Evolutionary conservation across 2,329 filamentous ascomycete genomes (phyloP), one percentile per base, ranked within the genome.

Genomic region (Exophiala alcalophila): DNA sequence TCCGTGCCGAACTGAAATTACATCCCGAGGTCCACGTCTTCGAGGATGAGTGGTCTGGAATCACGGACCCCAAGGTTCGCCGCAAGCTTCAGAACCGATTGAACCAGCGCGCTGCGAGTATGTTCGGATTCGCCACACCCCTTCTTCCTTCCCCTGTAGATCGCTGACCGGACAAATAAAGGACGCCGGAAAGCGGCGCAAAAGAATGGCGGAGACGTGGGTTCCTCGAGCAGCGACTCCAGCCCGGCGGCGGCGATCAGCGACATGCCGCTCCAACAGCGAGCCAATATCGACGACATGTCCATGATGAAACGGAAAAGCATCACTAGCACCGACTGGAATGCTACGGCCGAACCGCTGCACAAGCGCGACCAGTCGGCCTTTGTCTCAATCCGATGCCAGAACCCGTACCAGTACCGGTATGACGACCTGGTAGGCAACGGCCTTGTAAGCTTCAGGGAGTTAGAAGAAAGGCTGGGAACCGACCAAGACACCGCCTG

Each of bases 41-140:
- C 3, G 60, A 69, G 47, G 70, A 73, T 37, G 63, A 72, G 56
- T 73, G 70, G 69, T 71, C 68, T 25, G 70, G 70, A 3, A 64
- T 59, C 16, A 70, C 52, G 11, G 64, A 72, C 61, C 62, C 65
- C 2, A 64, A 61, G 49, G 61, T 60, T 47, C 64, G 70, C 16
- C 62, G 69, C 49, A 55, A 62, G 42, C 61, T 61, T 47, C 70
- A 72, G 58, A 72, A 64, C 45, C 64, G 70, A 58, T 62, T 71
- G 16, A 71, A 71, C 36, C 66, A 64, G 53, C 67, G 69, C 44
- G 69, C 68, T 10, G 44, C 46, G 25, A 39, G 50, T 52, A 44
- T 5, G 46, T 44, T 23, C 9, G n/a, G 10, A 20, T 15, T 18
- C 4, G 12, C 15, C 24, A 10, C 23, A 16, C 9, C 12, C 12